Evolutionary conservation across 2,329 filamentous ascomycete genomes (phyloP), one percentile per base, ranked within the genome.

Genomic region (Aspergillus piperis): DNA sequence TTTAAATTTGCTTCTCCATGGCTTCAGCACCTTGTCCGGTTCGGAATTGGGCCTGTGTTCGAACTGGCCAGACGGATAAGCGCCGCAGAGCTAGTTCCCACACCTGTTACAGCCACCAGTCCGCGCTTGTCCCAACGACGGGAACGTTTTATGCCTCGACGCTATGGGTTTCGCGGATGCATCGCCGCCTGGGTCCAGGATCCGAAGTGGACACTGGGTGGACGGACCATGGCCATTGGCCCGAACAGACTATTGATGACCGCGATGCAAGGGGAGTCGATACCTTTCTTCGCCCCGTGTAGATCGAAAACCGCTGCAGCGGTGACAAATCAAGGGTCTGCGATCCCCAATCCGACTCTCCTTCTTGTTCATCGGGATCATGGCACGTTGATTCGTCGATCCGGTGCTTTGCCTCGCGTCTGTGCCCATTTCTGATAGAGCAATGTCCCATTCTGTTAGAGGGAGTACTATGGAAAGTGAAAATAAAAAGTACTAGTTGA

Each of bases 251-350:
- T 75, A 73, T 74, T 70, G 64, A 64, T 55, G 63, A 54, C 58
- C 48, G 51, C 30, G 65, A 75, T 75, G 73, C 73, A 76, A 76
- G 74, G 74, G 69, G 70, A 70, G 59, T 58, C 61, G 62, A 67
- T 64, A 66, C 62, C 63, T 62, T 65, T 68, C 66, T 65, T 68
- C 66, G 68, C 67, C 70, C 61, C 67, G 68, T 72, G 72, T 71
- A 67, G 71, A 73, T 73, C 68, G 57, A 67, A 64, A 61, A 41
- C 65, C 59, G 69, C 56, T 58, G 62, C 51, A 47, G 61, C 59
- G 71, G 72, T 73, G 71, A 75, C 73, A 74, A 76, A 75, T 75
- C 71, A 75, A 67, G 65, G 62, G 60, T 63, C 60, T 57, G 53
- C 58, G 64, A 71, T 71, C 65, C 58, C 41, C 60, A 64, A 59